These are phyloP conservation scores for Yarrowia sp. DNA, from an alignment of 805 yeast genomes.

Conservation along the genomic window DNA sequence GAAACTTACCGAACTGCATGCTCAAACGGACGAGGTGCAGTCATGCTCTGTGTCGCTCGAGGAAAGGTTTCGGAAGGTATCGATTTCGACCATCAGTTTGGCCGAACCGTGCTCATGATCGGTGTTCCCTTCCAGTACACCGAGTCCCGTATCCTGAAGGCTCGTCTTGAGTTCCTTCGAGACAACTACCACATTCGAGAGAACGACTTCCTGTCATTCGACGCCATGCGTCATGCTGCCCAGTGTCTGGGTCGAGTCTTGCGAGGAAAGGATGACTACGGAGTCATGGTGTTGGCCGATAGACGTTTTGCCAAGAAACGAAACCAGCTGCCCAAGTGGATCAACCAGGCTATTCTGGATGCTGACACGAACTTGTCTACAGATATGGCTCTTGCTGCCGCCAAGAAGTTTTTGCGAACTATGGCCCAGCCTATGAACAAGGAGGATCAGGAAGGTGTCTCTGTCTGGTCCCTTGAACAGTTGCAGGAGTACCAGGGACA, in stretches of 20 bases:
- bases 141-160: conserved; percentile 93
- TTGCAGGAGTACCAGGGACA: conserved; percentile 42
- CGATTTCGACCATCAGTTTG: conserved; percentile 98
- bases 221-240: conserved; percentile 99
- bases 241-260: conserved; percentile 97
- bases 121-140: conserved; percentile 99
- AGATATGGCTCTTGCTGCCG: conserved; percentile 96
- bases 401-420: conserved; percentile 87
- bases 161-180: conserved; percentile 89
- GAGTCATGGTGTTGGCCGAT: conserved; percentile 97
- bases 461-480: conserved; percentile 81
- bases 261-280: conserved; percentile 98
- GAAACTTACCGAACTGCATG: conserved; percentile 97
- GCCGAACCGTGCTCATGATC: conserved; percentile 96
- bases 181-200: conserved; percentile 93
- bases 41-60: conserved; percentile 94
- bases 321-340: conserved; percentile 94
- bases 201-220: conserved; percentile 93
- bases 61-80: conserved; percentile 99
- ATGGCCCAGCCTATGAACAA: conserved; percentile 94
- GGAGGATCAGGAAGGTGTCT: conserved; percentile 90
- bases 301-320: conserved; percentile 87
- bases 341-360: conserved; percentile 88
- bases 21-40: conserved; percentile 97
- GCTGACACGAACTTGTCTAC: conserved; percentile 92